Percentiles rank a stretch among this genome's conserved stretches.
These are phyloP conservation scores for Misopates orontium DNA, from an alignment of 257 asterid genomes.

Conservation along the genomic window DNA sequence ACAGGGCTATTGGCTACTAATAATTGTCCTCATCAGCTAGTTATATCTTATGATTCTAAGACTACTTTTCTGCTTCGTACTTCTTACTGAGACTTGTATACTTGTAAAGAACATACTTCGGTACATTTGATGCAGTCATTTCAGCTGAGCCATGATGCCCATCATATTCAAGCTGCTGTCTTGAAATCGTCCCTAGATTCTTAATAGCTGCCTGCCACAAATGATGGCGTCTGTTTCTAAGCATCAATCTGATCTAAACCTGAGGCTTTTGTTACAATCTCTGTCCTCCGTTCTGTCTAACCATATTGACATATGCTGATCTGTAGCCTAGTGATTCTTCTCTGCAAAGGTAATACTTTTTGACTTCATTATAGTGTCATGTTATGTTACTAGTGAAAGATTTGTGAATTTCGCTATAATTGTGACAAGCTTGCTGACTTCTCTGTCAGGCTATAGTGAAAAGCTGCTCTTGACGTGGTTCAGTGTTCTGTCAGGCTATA, in stretches of 20 bases:
- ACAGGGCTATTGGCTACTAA: conserved; percentile 17
- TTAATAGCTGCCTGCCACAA: background rate
- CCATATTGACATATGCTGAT: conserved; percentile 9
- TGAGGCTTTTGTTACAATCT: conserved; percentile 8
- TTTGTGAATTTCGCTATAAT: background rate
- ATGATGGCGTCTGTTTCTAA: background rate
- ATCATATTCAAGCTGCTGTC: conserved; percentile 19
- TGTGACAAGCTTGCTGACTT: background rate
- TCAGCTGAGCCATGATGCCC: background rate
- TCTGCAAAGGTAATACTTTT: conserved; percentile 8
- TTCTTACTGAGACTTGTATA: conserved; percentile 4
- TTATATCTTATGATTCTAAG: conserved; percentile 1
- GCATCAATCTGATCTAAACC: conserved; percentile 14
- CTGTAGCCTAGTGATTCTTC: conserved; percentile 1
- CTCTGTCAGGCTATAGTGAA: conserved; percentile 18
- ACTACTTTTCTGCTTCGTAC: conserved; percentile 5
- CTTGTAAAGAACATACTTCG: conserved; percentile 12
- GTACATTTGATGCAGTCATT: background rate
- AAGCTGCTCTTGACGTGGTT: conserved; percentile 19
- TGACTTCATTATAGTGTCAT: background rate
- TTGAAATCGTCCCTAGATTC: background rate
- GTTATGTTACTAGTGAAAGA: background rate
- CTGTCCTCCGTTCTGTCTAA: conserved; percentile 8
- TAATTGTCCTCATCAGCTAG: conserved; percentile 13
- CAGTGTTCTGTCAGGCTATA: conserved; percentile 18